A percentile compares a stretch with the other conserved stretches of the same genome.
Evolutionary conservation across 2,329 filamentous ascomycete genomes (phyloP).

Genomic region (Verticillium klebahnii): DNA sequence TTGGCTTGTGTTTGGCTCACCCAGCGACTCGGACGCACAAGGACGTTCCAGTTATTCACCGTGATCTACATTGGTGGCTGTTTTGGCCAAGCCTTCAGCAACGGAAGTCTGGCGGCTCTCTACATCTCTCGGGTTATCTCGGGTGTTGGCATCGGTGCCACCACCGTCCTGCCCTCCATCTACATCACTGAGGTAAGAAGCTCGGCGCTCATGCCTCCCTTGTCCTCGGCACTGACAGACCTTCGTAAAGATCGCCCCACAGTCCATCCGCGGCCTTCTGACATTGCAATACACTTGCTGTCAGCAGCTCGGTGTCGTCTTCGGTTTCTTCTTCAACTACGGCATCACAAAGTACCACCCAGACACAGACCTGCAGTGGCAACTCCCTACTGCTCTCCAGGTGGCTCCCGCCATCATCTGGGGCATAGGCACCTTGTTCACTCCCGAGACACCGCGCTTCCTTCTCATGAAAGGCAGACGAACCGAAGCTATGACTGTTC

Average conservation of each 20-base stretch:
- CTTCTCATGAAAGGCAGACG: conserved; percentile 16
- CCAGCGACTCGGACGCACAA: conserved; percentile 15
- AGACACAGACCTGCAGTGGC: conserved; percentile 18
- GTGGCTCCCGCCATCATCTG: conserved; percentile 19
- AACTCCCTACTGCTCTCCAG: conserved; percentile 20
- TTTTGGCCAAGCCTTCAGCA: conserved; percentile 23
- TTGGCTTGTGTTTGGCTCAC: conserved; percentile 20
- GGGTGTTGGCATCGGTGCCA: conserved; percentile 19
- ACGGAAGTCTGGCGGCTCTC: conserved; percentile 18
- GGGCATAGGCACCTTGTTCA: conserved; percentile 19
- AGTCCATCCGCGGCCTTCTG: conserved; percentile 23
- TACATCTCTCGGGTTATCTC: conserved; percentile 20
- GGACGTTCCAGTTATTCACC: conserved; percentile 20
- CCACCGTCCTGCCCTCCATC: conserved; percentile 20
- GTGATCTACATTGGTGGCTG: conserved; percentile 30
- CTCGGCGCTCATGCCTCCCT: no score
- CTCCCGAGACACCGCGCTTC: conserved; percentile 20
- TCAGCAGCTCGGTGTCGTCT: conserved; percentile 25
- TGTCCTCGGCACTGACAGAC: not conserved
- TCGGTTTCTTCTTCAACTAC: conserved; percentile 31
- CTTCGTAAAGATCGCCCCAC: conserved; percentile 15
- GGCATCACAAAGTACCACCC: conserved; percentile 23
- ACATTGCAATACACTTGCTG: conserved; percentile 27
- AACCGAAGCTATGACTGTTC: conserved; percentile 11
- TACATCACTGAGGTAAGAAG: conserved; percentile 19